These are phyloP conservation scores for Diplosphaera chodatii DNA, from an alignment of 139 green algal species.

Conservation along the genomic window DNA sequence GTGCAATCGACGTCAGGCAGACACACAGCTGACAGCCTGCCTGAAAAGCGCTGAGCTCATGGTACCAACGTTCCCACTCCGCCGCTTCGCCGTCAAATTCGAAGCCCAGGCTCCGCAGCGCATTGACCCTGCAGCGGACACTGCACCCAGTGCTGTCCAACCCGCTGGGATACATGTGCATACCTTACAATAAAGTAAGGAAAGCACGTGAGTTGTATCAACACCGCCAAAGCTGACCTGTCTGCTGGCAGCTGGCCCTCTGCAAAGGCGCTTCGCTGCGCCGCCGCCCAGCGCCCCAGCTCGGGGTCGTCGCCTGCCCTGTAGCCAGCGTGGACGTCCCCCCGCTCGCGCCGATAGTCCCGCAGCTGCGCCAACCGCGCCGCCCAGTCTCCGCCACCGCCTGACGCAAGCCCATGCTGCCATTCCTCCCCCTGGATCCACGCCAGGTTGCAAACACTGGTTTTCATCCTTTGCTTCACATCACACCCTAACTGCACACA, in stretches of 20 bases:
- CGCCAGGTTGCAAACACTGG: slow-evolving; percentile 7
- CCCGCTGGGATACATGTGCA: background rate
- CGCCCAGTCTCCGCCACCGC: slow-evolving; percentile 48
- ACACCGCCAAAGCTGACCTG: background rate
- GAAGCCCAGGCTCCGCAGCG: slow-evolving; percentile 42
- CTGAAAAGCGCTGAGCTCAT: slow-evolving; percentile 38
- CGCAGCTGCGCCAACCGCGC: slow-evolving; percentile 34
- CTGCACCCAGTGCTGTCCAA: no score
- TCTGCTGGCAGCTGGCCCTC: slow-evolving; percentile 10
- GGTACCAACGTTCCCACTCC: slow-evolving; percentile 66
- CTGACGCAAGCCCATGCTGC: slow-evolving; percentile 49
- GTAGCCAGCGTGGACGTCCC: slow-evolving; percentile 54
- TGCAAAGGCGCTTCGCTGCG: slow-evolving; percentile 42
- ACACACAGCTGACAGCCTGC: background rate
- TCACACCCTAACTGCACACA: no score
- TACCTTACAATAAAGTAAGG: background rate
- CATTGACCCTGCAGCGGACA: background rate
- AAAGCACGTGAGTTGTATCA: background rate
- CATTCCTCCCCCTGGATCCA: slow-evolving; percentile 38
- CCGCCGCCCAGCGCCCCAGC: slow-evolving; percentile 49
- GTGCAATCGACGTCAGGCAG: no score
- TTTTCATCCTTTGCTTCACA: no score
- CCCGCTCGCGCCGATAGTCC: slow-evolving; percentile 40
- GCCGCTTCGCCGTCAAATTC: slow-evolving; percentile 54
- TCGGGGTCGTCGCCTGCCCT: slow-evolving; percentile 50